Percentiles rank a stretch among this genome's conserved stretches.
phyloP scores from a whole-genome alignment of 345 rosid genomes.

The Sisymbrium altissimum region DNA sequence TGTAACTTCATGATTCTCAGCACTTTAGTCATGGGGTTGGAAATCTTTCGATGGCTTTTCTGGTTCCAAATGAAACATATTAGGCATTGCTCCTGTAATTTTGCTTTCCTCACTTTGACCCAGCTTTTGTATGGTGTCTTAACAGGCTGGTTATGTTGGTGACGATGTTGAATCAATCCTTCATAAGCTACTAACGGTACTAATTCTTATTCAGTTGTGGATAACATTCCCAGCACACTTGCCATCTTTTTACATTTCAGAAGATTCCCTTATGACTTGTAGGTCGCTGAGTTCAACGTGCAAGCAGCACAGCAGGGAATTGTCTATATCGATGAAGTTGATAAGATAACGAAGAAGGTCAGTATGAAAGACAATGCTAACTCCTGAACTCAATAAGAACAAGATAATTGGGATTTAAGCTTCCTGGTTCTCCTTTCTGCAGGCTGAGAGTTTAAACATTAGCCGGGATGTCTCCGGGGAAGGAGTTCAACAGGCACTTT shows the following conservation, averaged over 20 bases:
- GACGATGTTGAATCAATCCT: conserved; percentile 97
- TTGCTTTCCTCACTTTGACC: not conserved
- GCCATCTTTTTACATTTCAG: not conserved
- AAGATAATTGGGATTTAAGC: conserved; percentile 4
- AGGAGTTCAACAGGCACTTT: conserved; percentile 95
- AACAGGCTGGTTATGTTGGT: conserved; percentile 96
- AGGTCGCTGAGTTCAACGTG: conserved; percentile 90
- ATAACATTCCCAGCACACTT: not conserved
- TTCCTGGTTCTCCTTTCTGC: conserved; percentile 34
- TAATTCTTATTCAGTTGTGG: not conserved
- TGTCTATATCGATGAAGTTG: conserved; percentile 95
- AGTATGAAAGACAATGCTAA: conserved; percentile 8
- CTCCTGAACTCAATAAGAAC: not conserved
- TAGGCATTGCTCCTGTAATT: not conserved
- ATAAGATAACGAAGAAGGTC: conserved; percentile 96
- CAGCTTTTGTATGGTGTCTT: conserved; percentile 13
- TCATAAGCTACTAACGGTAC: conserved; percentile 78
- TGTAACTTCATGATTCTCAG: no score
- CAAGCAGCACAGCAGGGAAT: conserved; percentile 98
- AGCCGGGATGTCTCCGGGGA: conserved; percentile 98
- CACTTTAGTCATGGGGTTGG: no score
- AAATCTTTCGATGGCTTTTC: no score
- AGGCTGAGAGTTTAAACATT: conserved; percentile 93
- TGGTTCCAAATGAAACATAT: not conserved
- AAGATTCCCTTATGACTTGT: conserved; percentile 20